Conservation (phyloP, 2,329 filamentous ascomycete genomes). For the Colletotrichum orchidophilum region DNA sequence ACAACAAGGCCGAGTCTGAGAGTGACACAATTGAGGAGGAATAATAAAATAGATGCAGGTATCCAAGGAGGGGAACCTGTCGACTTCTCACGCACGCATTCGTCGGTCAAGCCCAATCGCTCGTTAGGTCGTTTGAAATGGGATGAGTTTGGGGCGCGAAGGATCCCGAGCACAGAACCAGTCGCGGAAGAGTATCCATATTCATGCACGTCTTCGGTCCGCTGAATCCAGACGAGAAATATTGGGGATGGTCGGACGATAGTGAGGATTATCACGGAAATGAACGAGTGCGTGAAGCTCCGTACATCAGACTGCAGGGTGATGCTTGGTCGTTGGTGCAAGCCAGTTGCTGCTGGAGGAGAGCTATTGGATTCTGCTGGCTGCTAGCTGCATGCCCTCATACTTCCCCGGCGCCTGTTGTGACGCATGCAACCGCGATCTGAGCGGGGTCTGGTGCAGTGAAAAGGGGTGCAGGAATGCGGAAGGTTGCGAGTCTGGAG, state of each 20-base stretch:
- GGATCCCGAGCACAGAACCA: not conserved
- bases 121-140: constrained; percentile 1
- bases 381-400: not conserved
- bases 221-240: not conserved
- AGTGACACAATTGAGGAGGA: not conserved
- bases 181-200: not conserved
- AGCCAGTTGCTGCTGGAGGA: not conserved
- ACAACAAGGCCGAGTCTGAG: not conserved
- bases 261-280: constrained; percentile 2
- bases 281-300: not conserved
- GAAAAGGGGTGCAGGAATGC: constrained; percentile 17
- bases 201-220: constrained; percentile 3
- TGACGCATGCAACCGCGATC: constrained; percentile 16
- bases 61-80: not conserved
- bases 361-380: not conserved
- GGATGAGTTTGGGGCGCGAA: constrained; percentile 1
- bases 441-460: constrained; percentile 15
- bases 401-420: not conserved
- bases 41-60: not conserved
- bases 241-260: not conserved
- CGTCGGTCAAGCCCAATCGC: not conserved
- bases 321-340: not conserved
- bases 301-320: constrained; percentile 15
- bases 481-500: not conserved
- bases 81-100: not conserved